Evolutionary conservation across 2,329 filamentous ascomycete species (phyloP).

Genomic region (Microsporum ferrugineum): DNA sequence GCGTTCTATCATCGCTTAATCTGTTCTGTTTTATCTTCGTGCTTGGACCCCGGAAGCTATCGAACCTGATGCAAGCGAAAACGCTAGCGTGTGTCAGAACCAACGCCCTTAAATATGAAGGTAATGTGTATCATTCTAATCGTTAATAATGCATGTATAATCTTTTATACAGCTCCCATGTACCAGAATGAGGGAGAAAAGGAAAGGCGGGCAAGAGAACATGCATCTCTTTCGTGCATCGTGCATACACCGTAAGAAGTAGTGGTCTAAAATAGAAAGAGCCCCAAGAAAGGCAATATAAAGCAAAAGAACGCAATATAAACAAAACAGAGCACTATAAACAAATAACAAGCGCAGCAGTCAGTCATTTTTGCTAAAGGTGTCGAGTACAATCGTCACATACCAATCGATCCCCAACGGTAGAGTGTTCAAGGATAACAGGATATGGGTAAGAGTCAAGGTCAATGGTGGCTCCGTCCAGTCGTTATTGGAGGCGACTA

Average conservation of each 20-base stretch:
- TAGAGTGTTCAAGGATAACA: not conserved
- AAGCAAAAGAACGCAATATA: not conserved
- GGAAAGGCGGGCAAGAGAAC: not conserved
- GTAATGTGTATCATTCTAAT: not conserved
- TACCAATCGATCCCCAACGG: not conserved
- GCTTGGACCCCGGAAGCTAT: not conserved
- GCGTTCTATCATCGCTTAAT: not conserved
- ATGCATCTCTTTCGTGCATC: not conserved
- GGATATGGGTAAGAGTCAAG: not conserved
- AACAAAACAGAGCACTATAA: not conserved
- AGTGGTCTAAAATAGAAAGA: not conserved
- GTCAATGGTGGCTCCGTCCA: not conserved
- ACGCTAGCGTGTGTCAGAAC: too few species aligned
- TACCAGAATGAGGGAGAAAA: too few species aligned
- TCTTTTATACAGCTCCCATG: not conserved
- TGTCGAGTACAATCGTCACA: not conserved
- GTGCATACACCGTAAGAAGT: not conserved
- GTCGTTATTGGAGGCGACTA: not conserved
- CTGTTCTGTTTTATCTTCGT: not conserved
- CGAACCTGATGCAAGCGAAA: not conserved
- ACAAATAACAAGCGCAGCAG: not conserved
- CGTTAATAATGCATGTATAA: not conserved
- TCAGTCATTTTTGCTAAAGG: not conserved
- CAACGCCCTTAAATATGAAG: too few species aligned
- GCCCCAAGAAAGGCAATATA: not conserved